Conservation (phyloP, 192 early-diverging fungal species). For the Lobosporangium transversale region DNA sequence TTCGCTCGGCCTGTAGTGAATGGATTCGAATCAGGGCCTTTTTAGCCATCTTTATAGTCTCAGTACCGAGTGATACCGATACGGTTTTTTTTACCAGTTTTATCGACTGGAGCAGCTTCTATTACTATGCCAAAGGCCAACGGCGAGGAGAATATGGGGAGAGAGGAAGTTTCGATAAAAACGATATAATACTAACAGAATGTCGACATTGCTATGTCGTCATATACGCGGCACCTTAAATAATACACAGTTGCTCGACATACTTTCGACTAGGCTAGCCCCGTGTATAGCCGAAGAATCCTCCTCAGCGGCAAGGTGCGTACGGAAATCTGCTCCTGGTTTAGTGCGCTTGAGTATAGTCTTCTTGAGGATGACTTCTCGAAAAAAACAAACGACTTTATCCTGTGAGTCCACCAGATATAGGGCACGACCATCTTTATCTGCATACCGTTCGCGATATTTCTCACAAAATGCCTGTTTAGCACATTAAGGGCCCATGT, state of each 20-base stretch:
- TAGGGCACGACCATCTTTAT: background rate
- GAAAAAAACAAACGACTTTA: background rate
- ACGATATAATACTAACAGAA: background rate
- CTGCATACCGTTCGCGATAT: background rate
- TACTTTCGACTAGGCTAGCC: background rate
- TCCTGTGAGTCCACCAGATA: conserved; percentile 1
- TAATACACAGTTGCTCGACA: background rate
- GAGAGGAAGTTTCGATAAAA: background rate
- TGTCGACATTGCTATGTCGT: background rate
- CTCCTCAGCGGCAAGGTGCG: background rate
- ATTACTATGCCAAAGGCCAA: no score
- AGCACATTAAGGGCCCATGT: background rate
- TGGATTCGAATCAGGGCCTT: conserved; percentile 10
- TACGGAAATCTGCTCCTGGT: background rate
- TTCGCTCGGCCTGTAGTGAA: background rate
- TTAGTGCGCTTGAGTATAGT: background rate
- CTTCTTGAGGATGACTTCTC: background rate
- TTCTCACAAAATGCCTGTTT: background rate
- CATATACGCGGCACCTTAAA: background rate
- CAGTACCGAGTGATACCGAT: background rate
- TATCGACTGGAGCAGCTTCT: background rate
- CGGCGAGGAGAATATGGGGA: no score
- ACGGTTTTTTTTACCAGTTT: conserved; percentile 5
- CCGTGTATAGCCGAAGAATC: background rate
- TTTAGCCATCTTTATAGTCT: conserved; percentile 1